Conservation (phyloP, 2,329 filamentous ascomycete species). For the Xylariaceae sp. region DNA sequence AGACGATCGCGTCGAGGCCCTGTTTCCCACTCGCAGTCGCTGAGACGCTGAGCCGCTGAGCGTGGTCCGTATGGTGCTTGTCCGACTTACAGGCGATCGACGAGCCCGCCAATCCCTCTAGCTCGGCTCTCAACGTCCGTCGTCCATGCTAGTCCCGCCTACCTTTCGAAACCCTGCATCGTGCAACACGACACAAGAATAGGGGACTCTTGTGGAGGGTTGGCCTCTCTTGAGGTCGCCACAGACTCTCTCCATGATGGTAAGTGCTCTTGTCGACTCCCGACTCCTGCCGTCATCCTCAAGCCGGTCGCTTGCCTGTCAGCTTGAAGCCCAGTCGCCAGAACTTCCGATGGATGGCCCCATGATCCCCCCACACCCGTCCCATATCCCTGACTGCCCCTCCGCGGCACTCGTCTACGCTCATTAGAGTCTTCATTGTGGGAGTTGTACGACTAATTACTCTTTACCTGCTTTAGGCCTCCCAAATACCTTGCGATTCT, state of each 20-base stretch:
- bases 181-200: slow-evolving; percentile 27
- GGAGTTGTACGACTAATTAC: slow-evolving; percentile 17
- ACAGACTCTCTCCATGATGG: slow-evolving; percentile 31
- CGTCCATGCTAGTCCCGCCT: slow-evolving; percentile 29
- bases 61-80: neutral
- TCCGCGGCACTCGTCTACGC: slow-evolving; percentile 4
- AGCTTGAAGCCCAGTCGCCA: slow-evolving; percentile 3
- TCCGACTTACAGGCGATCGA: slow-evolving; percentile 7
- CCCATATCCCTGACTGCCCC: slow-evolving; percentile 3
- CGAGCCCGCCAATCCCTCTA: slow-evolving; percentile 4
- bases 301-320: slow-evolving; percentile 1
- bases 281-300: slow-evolving; percentile 1
- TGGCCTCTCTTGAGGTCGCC: slow-evolving; percentile 28
- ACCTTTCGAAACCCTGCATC: slow-evolving; percentile 24
- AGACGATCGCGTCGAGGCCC: neutral
- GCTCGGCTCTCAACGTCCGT: slow-evolving; percentile 7
- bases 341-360: slow-evolving; percentile 2
- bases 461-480: slow-evolving; percentile 41
- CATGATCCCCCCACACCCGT: neutral
- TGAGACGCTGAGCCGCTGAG: no score
- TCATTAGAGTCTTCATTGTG: neutral
- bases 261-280: slow-evolving; percentile 19
- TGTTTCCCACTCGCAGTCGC: neutral
- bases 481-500: slow-evolving; percentile 51
- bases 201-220: slow-evolving; percentile 25